Conservation (phyloP, 345 rosid species). For the Eucalyptus leucophloia region DNA sequence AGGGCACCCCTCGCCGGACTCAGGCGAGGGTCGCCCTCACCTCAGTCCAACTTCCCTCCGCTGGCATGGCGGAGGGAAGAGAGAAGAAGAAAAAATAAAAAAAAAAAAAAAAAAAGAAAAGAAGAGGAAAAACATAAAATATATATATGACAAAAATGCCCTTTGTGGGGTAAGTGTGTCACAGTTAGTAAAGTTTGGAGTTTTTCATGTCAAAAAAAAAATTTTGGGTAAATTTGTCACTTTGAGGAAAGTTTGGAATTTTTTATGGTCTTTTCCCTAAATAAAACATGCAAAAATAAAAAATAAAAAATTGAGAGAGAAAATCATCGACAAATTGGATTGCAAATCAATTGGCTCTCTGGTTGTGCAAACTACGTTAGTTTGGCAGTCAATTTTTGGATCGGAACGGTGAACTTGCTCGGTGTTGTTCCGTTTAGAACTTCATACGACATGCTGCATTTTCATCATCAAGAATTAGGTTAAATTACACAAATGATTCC, state of each 20-base stretch:
- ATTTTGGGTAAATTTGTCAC: accelerated
- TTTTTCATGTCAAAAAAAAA: no score
- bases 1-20: no score
- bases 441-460: not conserved
- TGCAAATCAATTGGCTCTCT: not conserved
- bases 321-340: not conserved
- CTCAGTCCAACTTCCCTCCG: accelerated
- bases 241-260: accelerated
- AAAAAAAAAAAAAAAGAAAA: no score
- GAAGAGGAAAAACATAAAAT: accelerated
- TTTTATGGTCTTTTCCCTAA: accelerated
- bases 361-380: not conserved
- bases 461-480: not conserved
- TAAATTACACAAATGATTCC: not conserved
- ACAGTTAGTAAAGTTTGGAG: accelerated
- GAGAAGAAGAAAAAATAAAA: accelerated
- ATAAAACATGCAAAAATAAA: not conserved
- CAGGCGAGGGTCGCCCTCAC: accelerated
- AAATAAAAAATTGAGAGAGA: accelerated
- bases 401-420: not conserved
- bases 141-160: no score
- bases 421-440: not conserved
- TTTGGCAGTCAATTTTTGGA: not conserved
- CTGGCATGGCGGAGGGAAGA: no score
- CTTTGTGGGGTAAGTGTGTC: accelerated